phyloP scores from a whole-genome alignment of 1,139 yeast genomes.

The Kurtzmaniella quercitrusa region DNA sequence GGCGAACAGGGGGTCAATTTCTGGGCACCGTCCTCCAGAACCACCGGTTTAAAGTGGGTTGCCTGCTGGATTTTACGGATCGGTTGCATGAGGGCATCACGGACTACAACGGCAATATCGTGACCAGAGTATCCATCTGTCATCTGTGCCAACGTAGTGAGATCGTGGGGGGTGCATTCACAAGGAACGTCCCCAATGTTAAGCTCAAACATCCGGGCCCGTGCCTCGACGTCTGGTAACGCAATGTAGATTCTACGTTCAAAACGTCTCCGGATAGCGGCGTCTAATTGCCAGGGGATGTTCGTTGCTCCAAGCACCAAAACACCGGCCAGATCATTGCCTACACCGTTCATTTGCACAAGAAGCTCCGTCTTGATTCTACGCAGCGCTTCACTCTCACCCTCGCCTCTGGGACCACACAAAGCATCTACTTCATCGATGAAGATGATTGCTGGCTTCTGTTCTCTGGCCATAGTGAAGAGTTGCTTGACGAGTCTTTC shows the following conservation, averaged over 20 bases:
- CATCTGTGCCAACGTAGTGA: conserved; percentile 77
- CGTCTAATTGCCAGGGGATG: conserved; percentile 98
- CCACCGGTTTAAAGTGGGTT: conserved; percentile 78
- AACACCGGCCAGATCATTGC: conserved; percentile 90
- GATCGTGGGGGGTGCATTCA: conserved; percentile 68
- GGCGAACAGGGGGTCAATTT: conserved; percentile 93
- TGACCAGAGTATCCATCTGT: conserved; percentile 98
- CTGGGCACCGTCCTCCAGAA: conserved; percentile 29
- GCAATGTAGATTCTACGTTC: conserved; percentile 94
- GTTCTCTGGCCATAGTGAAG: conserved; percentile 93
- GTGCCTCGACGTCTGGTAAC: conserved; percentile 85
- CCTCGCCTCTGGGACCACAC: conserved; percentile 98
- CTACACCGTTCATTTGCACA: conserved; percentile 99
- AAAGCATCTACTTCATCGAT: conserved; percentile 98
- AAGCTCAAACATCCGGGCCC: conserved; percentile 89
- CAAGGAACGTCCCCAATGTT: conserved; percentile 92
- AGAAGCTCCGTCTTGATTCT: conserved; percentile 93
- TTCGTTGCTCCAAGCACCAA: conserved; percentile 96
- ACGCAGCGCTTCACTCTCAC: conserved; percentile 94
- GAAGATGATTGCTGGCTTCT: conserved; percentile 90
- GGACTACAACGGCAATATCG: conserved; percentile 92
- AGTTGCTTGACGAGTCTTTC: conserved; percentile 93
- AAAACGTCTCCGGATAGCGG: conserved; percentile 95
- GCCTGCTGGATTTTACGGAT: conserved; percentile 93
- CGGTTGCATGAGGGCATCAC: conserved; percentile 98